Conservation (phyloP, 2,329 filamentous ascomycete species). For the Epichloe hybrida region DNA sequence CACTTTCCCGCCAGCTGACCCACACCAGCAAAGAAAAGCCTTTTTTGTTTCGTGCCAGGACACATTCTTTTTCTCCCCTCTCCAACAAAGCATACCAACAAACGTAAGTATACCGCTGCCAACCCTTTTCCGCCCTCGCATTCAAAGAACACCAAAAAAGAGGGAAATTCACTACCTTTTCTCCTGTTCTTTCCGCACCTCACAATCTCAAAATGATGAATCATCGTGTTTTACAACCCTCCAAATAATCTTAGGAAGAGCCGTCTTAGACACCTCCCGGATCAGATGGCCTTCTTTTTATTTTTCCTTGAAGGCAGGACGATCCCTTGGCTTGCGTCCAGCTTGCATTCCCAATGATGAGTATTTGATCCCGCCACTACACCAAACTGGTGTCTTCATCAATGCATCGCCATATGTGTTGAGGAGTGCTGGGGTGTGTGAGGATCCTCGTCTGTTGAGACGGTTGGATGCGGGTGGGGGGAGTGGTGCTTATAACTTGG, state of each 20-base stretch:
- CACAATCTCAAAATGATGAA: conserved; percentile 24
- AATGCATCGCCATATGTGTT: conserved; percentile 23
- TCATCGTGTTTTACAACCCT: conserved; percentile 24
- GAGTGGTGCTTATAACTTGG: conserved; percentile 32
- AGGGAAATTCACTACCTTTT: not conserved
- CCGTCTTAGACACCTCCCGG: conserved; percentile 29
- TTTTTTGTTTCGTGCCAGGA: not conserved
- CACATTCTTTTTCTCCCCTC: not conserved
- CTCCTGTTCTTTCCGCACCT: not conserved
- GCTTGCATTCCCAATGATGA: not conserved
- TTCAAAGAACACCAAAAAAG: not conserved
- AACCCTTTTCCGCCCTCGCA: too few relatives aligned
- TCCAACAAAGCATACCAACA: not conserved
- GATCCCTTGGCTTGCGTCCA: conserved; percentile 9
- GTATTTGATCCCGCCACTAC: conserved; percentile 9
- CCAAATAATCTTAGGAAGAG: conserved; percentile 29
- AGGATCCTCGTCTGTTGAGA: conserved; percentile 11
- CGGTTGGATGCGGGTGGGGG: conserved; percentile 21
- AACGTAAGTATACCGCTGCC: not conserved
- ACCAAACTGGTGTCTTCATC: conserved; percentile 9
- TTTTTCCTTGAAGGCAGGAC: conserved; percentile 1
- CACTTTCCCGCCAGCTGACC: not conserved
- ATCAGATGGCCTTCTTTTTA: conserved; percentile 3
- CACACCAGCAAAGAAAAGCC: not conserved
- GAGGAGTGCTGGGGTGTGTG: conserved; percentile 3